Evolutionary conservation across 176 grass and related monocot species (phyloP).

Genomic region (Oryza glaberrima): DNA sequence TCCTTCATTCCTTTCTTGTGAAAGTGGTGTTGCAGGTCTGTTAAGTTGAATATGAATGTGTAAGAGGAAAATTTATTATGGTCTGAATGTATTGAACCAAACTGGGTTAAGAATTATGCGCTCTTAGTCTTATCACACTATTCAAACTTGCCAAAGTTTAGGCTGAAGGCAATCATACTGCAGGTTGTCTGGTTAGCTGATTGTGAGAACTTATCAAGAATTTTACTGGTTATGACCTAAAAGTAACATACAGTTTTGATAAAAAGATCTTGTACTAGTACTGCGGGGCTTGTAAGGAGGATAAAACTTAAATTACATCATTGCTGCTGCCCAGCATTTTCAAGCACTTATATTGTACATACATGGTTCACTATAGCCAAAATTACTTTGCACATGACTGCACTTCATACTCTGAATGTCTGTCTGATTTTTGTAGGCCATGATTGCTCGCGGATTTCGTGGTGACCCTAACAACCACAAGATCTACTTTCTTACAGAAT

Average conservation of each 20-base stretch:
- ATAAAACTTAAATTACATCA: constrained; percentile 36
- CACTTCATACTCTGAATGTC: constrained; percentile 10
- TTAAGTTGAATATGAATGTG: constrained; percentile 9
- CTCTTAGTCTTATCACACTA: not conserved
- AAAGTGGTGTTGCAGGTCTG: not conserved
- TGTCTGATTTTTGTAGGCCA: constrained; percentile 61
- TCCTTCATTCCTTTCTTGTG: not conserved
- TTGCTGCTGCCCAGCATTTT: constrained; percentile 11
- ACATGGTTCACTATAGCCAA: not conserved
- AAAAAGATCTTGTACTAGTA: not conserved
- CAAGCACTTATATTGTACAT: not conserved
- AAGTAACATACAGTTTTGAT: not conserved
- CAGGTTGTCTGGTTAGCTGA: not conserved
- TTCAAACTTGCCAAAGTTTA: constrained; percentile 16
- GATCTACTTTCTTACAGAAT: constrained; percentile 80
- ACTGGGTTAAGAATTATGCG: not conserved
- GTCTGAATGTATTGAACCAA: constrained; percentile 15
- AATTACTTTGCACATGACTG: not conserved
- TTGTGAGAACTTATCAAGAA: constrained; percentile 14
- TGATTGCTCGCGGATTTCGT: constrained; percentile 93
- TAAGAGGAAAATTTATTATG: not conserved
- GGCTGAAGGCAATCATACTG: not conserved
- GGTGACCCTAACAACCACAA: constrained; percentile 75
- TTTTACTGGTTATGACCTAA: not conserved
- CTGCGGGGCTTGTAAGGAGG: not conserved